A percentile compares a stretch with the other conserved stretches of the same genome.
Evolutionary conservation across 257 asterid genomes (phyloP).

Genomic region (Schizonepeta tenuifolia): DNA sequence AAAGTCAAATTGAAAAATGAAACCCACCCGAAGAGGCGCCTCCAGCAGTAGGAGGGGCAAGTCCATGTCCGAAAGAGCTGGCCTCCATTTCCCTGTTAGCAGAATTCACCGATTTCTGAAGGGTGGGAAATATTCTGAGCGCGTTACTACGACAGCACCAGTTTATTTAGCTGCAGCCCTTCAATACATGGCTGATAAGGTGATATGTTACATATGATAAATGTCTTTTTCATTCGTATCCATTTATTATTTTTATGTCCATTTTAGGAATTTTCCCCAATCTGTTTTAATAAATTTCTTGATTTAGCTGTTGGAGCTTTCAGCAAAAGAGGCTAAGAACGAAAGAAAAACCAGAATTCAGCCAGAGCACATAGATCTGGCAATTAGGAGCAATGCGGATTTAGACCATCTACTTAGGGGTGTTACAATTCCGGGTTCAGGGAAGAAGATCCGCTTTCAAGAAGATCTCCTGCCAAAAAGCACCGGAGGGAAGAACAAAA

Average conservation of each 20-base stretch:
- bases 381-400: constrained; percentile 47
- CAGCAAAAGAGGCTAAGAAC: constrained; percentile 44
- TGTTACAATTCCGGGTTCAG: constrained; percentile 47
- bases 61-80: constrained; percentile 32
- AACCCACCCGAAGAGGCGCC: neutral
- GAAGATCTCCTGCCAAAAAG: constrained; percentile 36
- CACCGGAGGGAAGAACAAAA: constrained; percentile 19
- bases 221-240: neutral
- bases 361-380: constrained; percentile 47
- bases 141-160: constrained; percentile 39
- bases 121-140: constrained; percentile 35
- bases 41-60: constrained; percentile 18
- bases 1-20: constrained; percentile 17
- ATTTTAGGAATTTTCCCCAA: neutral
- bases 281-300: neutral
- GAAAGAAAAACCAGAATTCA: constrained; percentile 37
- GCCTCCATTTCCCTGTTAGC: constrained; percentile 44
- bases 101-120: constrained; percentile 40
- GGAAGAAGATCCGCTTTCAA: constrained; percentile 41
- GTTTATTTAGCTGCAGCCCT: constrained; percentile 47
- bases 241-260: neutral
- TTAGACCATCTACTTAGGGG: constrained; percentile 38
- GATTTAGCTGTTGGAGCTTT: constrained; percentile 50
- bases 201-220: neutral
- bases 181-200: constrained; percentile 47